These are phyloP conservation scores for Calonectria fujianensis DNA, from an alignment of 2,329 filamentous ascomycete species.

Conservation along the genomic window DNA sequence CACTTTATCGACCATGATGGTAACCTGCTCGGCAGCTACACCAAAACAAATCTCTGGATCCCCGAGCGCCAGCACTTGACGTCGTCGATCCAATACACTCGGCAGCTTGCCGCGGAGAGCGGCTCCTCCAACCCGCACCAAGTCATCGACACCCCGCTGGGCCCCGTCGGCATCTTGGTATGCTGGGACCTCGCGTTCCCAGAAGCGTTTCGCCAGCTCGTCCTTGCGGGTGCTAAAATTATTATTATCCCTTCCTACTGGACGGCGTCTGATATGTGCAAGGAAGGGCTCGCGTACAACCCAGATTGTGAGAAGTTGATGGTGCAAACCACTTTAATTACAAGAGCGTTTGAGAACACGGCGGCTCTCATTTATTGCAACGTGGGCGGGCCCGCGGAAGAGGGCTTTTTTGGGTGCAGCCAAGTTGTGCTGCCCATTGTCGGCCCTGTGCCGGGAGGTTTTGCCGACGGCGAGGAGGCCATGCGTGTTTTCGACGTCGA, in stretches of 20 bases:
- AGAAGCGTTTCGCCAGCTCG: slow-evolving; percentile 83
- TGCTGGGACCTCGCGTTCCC: slow-evolving; percentile 90
- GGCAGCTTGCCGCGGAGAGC: slow-evolving; percentile 65
- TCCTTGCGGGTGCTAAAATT: slow-evolving; percentile 80
- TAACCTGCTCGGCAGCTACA: slow-evolving; percentile 76
- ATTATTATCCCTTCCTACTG: slow-evolving; percentile 85
- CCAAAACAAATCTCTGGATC: slow-evolving; percentile 87
- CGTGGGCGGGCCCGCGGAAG: slow-evolving; percentile 69
- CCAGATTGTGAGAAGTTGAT: slow-evolving; percentile 79
- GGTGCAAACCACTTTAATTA: slow-evolving; percentile 76
- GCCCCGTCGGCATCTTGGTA: slow-evolving; percentile 77
- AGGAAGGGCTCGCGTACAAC: slow-evolving; percentile 73
- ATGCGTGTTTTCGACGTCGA: slow-evolving; percentile 79
- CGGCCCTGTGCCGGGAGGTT: slow-evolving; percentile 75
- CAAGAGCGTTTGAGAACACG: slow-evolving; percentile 84
- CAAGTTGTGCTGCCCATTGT: slow-evolving; percentile 81
- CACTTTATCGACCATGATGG: slow-evolving; percentile 83
- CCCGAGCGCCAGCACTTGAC: slow-evolving; percentile 77
- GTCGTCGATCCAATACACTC: slow-evolving; percentile 47
- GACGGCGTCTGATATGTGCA: slow-evolving; percentile 69
- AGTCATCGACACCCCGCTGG: slow-evolving; percentile 76
- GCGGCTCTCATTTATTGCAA: slow-evolving; percentile 83
- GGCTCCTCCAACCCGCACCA: slow-evolving; percentile 63
- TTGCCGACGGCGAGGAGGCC: slow-evolving; percentile 73
- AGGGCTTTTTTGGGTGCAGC: slow-evolving; percentile 65